phyloP scores from a whole-genome alignment of 106 monocot genomes.

The Amphibolis antarctica region DNA sequence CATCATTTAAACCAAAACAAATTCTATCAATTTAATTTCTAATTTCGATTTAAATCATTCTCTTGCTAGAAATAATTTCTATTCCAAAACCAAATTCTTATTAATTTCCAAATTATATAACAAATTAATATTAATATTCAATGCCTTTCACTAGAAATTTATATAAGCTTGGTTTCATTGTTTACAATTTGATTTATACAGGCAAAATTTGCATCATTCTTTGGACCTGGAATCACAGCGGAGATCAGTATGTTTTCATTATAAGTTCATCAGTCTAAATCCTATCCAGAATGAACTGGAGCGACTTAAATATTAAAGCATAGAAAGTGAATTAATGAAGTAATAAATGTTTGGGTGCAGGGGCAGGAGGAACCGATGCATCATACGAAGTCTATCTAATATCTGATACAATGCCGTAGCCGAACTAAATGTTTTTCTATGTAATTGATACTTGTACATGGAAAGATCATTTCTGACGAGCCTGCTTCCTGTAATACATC shows the following conservation, averaged over 20 bases:
- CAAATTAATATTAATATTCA: too few relatives aligned
- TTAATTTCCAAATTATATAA: too few relatives aligned
- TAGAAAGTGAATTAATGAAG: background rate
- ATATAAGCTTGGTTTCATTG: background rate
- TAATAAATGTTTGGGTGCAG: slow-evolving; percentile 17
- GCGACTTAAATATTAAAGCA: background rate
- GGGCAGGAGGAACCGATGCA: slow-evolving; percentile 46
- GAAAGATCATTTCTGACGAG: background rate
- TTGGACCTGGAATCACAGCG: slow-evolving; percentile 78
- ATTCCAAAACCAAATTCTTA: too few relatives aligned
- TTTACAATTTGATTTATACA: slow-evolving; percentile 18
- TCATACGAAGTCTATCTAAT: slow-evolving; percentile 73
- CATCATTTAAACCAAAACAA: too few relatives aligned
- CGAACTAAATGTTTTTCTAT: slow-evolving; percentile 1
- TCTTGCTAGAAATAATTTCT: too few relatives aligned
- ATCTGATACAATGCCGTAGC: slow-evolving; percentile 34
- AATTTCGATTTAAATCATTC: too few relatives aligned
- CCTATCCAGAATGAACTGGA: too few relatives aligned
- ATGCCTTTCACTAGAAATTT: background rate
- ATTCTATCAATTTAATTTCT: too few relatives aligned
- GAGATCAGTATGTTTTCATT: slow-evolving; percentile 51
- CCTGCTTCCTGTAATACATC: background rate
- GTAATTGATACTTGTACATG: background rate
- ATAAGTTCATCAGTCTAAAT: background rate
- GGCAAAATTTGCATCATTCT: slow-evolving; percentile 89